A percentile compares a stretch with the other conserved stretches of the same genome.
These are phyloP conservation scores for Eucalyptus tenuipes DNA, from an alignment of 345 rosid species.

Conservation along the genomic window DNA sequence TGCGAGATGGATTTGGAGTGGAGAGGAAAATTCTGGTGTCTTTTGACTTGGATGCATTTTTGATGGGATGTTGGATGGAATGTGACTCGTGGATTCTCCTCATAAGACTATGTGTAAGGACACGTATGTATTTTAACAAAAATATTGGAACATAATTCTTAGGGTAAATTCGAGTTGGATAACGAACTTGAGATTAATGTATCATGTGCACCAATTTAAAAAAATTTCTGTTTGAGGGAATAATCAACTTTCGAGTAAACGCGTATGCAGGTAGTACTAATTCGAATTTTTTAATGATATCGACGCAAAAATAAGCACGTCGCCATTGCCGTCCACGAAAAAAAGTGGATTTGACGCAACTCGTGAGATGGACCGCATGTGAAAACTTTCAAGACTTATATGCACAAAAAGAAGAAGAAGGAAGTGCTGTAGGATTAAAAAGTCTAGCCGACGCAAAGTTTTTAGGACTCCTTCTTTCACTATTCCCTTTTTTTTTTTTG, in stretches of 20 bases:
- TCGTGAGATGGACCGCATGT: not conserved
- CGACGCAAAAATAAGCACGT: not conserved
- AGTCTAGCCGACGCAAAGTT: not conserved
- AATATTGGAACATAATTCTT: not conserved
- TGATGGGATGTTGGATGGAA: not conserved
- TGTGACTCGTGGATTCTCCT: not conserved
- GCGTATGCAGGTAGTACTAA: rapidly evolving
- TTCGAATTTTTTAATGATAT: not conserved
- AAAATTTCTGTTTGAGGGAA: not conserved
- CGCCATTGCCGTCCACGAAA: not conserved
- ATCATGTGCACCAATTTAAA: not conserved
- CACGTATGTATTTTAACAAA: not conserved
- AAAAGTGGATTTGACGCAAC: not conserved
- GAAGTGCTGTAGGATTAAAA: too few species aligned
- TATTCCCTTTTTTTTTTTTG: not conserved
- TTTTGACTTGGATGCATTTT: not conserved
- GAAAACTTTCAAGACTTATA: not conserved
- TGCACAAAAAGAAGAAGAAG: not conserved
- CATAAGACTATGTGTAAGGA: not conserved
- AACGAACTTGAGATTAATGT: not conserved
- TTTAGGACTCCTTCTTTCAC: not conserved
- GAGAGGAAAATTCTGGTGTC: too few species aligned
- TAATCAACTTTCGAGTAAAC: not conserved
- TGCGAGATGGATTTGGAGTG: not conserved
- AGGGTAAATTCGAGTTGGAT: not conserved